Conservation (phyloP, 805 yeast species). For the Candida krabiensis region DNA sequence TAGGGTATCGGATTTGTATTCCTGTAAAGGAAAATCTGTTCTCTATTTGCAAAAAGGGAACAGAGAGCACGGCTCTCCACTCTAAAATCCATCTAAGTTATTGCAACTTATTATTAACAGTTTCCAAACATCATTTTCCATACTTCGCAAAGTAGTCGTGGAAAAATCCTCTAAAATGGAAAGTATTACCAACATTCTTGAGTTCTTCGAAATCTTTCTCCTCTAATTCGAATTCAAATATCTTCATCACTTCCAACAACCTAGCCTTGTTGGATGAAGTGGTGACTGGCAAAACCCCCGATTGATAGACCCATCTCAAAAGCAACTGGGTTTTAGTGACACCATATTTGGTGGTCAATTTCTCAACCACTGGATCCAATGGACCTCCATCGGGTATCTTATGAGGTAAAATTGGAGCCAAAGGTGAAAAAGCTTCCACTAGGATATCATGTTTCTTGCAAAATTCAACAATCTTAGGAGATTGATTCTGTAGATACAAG, state of each 20-base stretch:
- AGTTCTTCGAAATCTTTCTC: conserved; percentile 49
- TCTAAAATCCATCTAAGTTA: too few species aligned
- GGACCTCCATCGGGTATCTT: conserved; percentile 44
- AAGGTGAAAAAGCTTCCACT: conserved; percentile 66
- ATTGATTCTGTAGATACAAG: conserved; percentile 63
- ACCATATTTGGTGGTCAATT: conserved; percentile 55
- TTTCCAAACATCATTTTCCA: too few species aligned
- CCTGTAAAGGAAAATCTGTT: too few species aligned
- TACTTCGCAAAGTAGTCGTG: conserved; percentile 16
- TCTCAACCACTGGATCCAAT: conserved; percentile 31
- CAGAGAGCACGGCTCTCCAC: too few species aligned
- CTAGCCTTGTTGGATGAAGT: conserved; percentile 63
- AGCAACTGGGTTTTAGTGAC: conserved; percentile 64
- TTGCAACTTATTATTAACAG: too few species aligned
- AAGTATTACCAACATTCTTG: conserved; percentile 39
- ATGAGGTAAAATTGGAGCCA: conserved; percentile 54
- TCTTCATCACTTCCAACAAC: conserved; percentile 52
- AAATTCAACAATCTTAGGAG: conserved; percentile 54
- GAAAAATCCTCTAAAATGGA: conserved; percentile 26
- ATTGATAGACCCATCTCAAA: conserved; percentile 68
- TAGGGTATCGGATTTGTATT: too few species aligned
- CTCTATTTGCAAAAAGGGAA: too few species aligned
- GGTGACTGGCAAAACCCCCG: conserved; percentile 70
- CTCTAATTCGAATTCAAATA: conserved; percentile 55
- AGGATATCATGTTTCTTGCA: conserved; percentile 49